These are phyloP conservation scores for Typha latifolia DNA, from an alignment of 176 grass and related monocot genomes.

Conservation along the genomic window DNA sequence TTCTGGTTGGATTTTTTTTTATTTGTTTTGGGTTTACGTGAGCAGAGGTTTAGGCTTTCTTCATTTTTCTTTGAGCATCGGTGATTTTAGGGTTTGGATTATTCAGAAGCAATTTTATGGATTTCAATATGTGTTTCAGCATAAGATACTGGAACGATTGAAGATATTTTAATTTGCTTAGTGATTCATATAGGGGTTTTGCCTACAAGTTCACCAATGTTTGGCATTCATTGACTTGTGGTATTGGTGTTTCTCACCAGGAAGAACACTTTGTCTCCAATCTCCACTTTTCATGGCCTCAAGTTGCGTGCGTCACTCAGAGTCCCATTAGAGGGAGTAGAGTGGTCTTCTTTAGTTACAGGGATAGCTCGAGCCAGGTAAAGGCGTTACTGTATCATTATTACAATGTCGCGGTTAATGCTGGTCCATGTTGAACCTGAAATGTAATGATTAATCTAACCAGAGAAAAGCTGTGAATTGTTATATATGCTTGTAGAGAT, in stretches of 20 bases:
- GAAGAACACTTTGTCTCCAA: conserved; percentile 79
- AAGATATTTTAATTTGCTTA: too few relatives aligned
- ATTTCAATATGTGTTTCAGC: too few relatives aligned
- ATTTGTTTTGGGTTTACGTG: too few relatives aligned
- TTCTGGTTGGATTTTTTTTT: too few relatives aligned
- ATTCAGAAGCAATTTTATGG: too few relatives aligned
- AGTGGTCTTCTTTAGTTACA: conserved; percentile 71
- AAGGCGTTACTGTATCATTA: conserved; percentile 1
- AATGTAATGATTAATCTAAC: background rate
- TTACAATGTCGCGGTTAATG: background rate
- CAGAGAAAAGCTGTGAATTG: too few relatives aligned
- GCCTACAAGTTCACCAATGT: background rate
- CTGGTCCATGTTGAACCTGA: background rate
- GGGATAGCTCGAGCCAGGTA: conserved; percentile 60
- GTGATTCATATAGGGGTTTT: background rate
- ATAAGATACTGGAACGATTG: too few relatives aligned
- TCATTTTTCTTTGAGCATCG: too few relatives aligned
- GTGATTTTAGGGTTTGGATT: too few relatives aligned
- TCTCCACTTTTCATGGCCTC: conserved; percentile 80
- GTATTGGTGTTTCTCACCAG: conserved; percentile 23
- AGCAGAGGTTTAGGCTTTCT: too few relatives aligned
- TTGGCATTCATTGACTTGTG: background rate
- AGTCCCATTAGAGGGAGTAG: conserved; percentile 71
- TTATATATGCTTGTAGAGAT: too few relatives aligned
- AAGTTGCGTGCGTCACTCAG: conserved; percentile 64